Base-by-base conservation (phyloP, 1,284 basidiomycete genomes). In the Ganoderma lingzhi region DNA sequence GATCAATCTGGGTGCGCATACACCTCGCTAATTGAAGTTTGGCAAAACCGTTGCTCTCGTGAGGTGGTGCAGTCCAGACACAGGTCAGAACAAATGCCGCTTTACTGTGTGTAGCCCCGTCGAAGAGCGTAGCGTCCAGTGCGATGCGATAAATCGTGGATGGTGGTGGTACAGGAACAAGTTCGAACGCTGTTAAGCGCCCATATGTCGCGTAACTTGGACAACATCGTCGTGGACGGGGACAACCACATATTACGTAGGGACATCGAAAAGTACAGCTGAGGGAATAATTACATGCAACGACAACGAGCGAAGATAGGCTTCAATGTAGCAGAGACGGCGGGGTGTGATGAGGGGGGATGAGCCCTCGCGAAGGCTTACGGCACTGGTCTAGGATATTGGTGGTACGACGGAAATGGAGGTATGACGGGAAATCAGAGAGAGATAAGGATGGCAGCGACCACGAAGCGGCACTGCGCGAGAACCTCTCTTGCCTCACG, bases 201-300 rank as follows among this genome's bases (percentile, higher is more conserved):
- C 35, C 56, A 14, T 23, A 1, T 10, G 3, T n/a, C 23, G 4
- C 48, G 23, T 23, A 9, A 51, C 48, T 51, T 51, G 6, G 3
- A 4, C 48, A 0, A 14, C 48, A 28, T 51, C 48, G 3, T 39
- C 10, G 30, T 15, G 35, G n/a, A 39, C n/a, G 23, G 15, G 56
- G 32, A n/a, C 56, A 6, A n/a, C 4, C 55, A 58, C 14, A 17
- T 58, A 23, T 15, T 15, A 19, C 30, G 0, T 14, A 56, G 30
- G 28, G 55, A 37, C 55, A 19, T 48, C 19, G 61, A 23, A 23
- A 30, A 32, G 41, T 58, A 59, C 63, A 64, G 8, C 28, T 10
- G 42, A 42, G 41, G 30, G 30, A 44, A 44, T 42, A 44, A 64
- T 64, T 59, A 64, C 55, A 59, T 59, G 63, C 41, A 35, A n/a